Conservation (phyloP, 2,329 filamentous ascomycete species). For the Xylogone sp. region DNA sequence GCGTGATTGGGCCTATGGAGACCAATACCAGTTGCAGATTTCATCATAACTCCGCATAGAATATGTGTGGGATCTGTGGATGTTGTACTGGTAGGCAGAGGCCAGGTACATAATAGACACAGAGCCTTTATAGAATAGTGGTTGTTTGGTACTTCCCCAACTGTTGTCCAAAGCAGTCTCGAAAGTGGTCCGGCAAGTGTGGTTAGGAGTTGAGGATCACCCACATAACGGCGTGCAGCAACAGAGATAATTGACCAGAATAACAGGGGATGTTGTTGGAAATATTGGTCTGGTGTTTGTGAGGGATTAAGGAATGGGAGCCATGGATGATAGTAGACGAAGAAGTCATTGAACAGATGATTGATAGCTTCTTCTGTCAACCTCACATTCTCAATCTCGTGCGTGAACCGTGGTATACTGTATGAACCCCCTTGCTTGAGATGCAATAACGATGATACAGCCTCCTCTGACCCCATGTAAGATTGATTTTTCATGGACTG, state of each 20-base stretch:
- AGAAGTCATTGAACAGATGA: constrained; percentile 71
- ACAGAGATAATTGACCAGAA: constrained; percentile 83
- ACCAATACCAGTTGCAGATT: constrained; percentile 78
- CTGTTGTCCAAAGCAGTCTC: constrained; percentile 70
- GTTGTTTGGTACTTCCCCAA: constrained; percentile 72
- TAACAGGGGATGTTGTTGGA: constrained; percentile 72
- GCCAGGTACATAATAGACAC: constrained; percentile 78
- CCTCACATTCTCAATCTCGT: constrained; percentile 56
- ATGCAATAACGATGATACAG: constrained; percentile 62
- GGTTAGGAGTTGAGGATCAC: constrained; percentile 57
- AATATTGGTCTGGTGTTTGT: constrained; percentile 68
- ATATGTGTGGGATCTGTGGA: constrained; percentile 76
- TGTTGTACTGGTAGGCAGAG: constrained; percentile 76
- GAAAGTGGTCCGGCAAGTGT: constrained; percentile 66
- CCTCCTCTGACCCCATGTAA: constrained; percentile 65
- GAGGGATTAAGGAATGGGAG: constrained; percentile 68
- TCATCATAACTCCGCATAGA: constrained; percentile 80
- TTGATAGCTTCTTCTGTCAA: constrained; percentile 60
- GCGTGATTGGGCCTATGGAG: constrained; percentile 77
- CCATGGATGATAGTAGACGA: constrained; percentile 72
- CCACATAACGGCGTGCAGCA: constrained; percentile 66
- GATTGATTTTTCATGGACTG: constrained; percentile 58
- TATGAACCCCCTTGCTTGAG: constrained; percentile 61
- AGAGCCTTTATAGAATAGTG: constrained; percentile 80
- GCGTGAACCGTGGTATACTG: constrained; percentile 21